phyloP scores from a whole-genome alignment of 2,329 filamentous ascomycete species.

The Teratosphaeria destructans region DNA sequence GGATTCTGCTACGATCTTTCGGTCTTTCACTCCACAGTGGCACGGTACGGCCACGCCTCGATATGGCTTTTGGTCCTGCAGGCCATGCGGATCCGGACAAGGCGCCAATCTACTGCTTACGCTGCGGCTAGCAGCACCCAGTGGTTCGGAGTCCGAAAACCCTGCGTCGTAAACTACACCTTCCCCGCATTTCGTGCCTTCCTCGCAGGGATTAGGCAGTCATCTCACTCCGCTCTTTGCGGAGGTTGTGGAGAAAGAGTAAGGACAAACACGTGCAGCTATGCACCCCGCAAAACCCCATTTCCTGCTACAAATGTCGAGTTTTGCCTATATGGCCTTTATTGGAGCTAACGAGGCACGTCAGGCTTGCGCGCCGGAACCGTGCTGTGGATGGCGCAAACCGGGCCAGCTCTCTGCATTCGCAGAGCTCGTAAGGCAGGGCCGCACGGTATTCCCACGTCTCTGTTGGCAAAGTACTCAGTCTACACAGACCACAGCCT shows the following conservation, averaged over 20 bases:
- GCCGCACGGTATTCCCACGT: not conserved
- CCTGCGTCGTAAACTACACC: not conserved
- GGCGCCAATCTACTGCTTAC: not conserved
- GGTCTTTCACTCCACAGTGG: too few species aligned
- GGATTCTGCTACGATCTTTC: too few species aligned
- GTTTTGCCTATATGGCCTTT: not conserved
- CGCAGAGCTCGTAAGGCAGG: not conserved
- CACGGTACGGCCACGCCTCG: too few species aligned
- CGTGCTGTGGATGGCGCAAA: not conserved
- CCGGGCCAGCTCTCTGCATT: not conserved
- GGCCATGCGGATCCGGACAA: not conserved
- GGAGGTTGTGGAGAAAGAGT: not conserved
- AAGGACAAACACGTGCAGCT: not conserved
- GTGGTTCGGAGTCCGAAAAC: not conserved
- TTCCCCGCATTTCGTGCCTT: not conserved
- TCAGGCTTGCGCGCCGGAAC: not conserved
- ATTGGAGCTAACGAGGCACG: not conserved
- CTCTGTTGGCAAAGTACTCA: not conserved
- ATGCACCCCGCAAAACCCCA: not conserved
- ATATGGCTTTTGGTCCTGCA: not conserved
- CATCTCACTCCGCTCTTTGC: not conserved
- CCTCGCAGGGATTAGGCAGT: not conserved
- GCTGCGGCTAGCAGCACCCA: not conserved
- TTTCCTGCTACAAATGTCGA: not conserved
- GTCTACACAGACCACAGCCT: not conserved